These are phyloP conservation scores for Gloeophyllum trabeum DNA, from an alignment of 768 basidiomycete species.

Conservation along the genomic window DNA sequence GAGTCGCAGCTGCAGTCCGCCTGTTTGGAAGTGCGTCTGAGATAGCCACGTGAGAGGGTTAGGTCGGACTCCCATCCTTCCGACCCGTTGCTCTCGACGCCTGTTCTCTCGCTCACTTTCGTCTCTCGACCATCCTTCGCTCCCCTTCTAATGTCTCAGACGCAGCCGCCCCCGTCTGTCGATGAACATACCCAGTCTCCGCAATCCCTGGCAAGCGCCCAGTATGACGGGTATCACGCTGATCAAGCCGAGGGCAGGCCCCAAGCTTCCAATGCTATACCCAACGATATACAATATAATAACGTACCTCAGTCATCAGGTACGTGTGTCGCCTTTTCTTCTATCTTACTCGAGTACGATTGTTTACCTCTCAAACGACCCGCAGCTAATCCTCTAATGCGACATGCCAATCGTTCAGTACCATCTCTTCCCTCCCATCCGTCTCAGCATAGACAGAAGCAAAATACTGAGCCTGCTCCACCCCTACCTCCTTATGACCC, in stretches of 20 bases:
- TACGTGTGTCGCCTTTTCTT: background rate
- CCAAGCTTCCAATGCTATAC: constrained; percentile 8
- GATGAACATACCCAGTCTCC: background rate
- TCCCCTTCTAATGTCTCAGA: too few species aligned
- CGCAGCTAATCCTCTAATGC: constrained; percentile 21
- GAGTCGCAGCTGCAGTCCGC: background rate
- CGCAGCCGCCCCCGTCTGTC: too few species aligned
- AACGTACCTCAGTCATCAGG: background rate
- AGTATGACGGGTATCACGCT: background rate
- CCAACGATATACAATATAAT: constrained; percentile 7
- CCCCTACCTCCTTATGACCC: constrained; percentile 30
- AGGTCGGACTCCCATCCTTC: too few species aligned
- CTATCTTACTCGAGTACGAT: too few species aligned
- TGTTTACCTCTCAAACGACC: too few species aligned
- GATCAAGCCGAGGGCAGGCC: constrained; percentile 4
- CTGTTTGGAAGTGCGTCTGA: too few species aligned
- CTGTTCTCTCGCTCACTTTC: too few species aligned
- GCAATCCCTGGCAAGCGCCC: background rate
- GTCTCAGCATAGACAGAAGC: constrained; percentile 21
- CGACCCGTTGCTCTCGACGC: too few species aligned
- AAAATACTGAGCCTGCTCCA: constrained; percentile 14
- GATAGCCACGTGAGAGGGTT: too few species aligned
- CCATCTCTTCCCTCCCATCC: constrained; percentile 31
- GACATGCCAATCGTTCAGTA: constrained; percentile 35
- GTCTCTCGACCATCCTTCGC: too few species aligned